Evolutionary conservation across 2,329 filamentous ascomycete genomes (phyloP).

Genomic region (Graphiopsis chlorocephala): DNA sequence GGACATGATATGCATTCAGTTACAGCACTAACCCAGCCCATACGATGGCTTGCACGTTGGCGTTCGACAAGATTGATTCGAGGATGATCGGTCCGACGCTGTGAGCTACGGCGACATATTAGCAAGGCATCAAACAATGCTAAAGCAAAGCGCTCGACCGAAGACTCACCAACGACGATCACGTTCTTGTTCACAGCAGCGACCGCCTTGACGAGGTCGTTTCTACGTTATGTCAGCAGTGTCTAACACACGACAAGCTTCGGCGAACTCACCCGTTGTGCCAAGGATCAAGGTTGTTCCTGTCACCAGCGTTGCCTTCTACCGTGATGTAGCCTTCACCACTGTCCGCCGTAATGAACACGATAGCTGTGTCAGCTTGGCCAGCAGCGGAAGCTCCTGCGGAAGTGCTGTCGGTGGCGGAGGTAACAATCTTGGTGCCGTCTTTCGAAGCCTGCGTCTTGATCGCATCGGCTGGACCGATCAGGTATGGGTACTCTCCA

Average conservation of each 20-base stretch:
- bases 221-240: background rate
- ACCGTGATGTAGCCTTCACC: conserved; percentile 49
- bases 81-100: conserved; percentile 43
- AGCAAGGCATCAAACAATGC: background rate
- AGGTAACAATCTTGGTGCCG: conserved; percentile 33
- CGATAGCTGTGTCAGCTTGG: conserved; percentile 46
- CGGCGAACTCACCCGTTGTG: conserved; percentile 28
- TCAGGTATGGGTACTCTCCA: conserved; percentile 38
- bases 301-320: conserved; percentile 42
- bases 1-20: no score
- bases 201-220: conserved; percentile 44
- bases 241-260: no score
- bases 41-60: conserved; percentile 44
- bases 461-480: conserved; percentile 44
- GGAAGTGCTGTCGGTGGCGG: conserved; percentile 31
- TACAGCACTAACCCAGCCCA: conserved; percentile 33
- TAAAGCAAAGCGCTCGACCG: background rate
- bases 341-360: conserved; percentile 56
- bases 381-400: conserved; percentile 9
- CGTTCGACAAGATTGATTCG: conserved; percentile 39
- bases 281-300: conserved; percentile 42
- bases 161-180: background rate
- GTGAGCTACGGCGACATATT: conserved; percentile 43
- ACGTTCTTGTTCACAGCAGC: conserved; percentile 15
- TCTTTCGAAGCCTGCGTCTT: conserved; percentile 30